These are phyloP conservation scores for Hibiscus trionum DNA, from an alignment of 345 rosid species.

Conservation along the genomic window DNA sequence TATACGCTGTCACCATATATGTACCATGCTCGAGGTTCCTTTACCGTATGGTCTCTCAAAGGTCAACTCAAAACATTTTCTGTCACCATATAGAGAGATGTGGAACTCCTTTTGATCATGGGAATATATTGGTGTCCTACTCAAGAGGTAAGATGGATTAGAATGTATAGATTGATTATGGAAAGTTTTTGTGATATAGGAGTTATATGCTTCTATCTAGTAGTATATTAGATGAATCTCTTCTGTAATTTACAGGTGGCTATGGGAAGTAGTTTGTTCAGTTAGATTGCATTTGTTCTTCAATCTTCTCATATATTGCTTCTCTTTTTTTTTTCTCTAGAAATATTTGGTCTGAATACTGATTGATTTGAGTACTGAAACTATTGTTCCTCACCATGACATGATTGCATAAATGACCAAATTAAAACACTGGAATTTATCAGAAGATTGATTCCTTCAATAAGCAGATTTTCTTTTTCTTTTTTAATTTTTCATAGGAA, in stretches of 20 bases:
- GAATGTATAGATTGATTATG: conserved; percentile 36
- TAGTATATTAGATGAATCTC: conserved; percentile 2
- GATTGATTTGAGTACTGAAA: not conserved
- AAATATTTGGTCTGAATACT: too few species aligned
- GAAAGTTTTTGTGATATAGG: conserved; percentile 13
- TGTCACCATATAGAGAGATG: not conserved
- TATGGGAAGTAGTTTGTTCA: conserved; percentile 9
- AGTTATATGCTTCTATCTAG: conserved; percentile 5
- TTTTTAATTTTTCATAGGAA: not conserved
- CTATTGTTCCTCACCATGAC: not conserved
- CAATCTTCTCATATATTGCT: not conserved
- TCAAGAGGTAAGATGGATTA: not conserved
- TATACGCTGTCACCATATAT: not conserved
- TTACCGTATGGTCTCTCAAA: not conserved
- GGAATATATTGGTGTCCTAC: conserved; percentile 1
- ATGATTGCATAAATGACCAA: not conserved
- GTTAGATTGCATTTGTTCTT: conserved; percentile 10
- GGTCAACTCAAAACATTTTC: not conserved
- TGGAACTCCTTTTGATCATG: not conserved
- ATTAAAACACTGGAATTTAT: not conserved
- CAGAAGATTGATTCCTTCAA: not conserved
- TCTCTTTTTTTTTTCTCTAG: not conserved
- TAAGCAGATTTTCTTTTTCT: not conserved
- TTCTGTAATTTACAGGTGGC: conserved; percentile 18
- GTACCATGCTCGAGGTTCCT: not conserved